Evolutionary conservation across 768 basidiomycete genomes (phyloP), one percentile per base, ranked within the genome.

Genomic region (Pisolithus albus): DNA sequence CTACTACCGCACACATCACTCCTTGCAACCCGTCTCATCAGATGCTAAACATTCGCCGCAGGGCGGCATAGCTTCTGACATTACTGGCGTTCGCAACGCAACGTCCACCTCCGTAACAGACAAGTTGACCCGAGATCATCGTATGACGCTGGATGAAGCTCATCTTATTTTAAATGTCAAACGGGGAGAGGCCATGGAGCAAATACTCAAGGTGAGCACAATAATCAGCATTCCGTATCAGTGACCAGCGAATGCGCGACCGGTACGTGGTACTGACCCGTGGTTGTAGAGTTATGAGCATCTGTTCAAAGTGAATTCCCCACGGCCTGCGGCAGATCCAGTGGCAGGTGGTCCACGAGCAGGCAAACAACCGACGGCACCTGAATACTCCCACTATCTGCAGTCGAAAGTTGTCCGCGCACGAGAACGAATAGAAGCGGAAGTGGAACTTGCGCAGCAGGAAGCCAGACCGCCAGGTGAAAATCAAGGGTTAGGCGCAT

Each of bases 371-470:
- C 64, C 70, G 5, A 58, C 70, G 21, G 72, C 67, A 24, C 75
- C 75, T 19, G 60, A 70, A 36, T 76, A 92, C 64, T 93, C 92
- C 34, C 90, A 93, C 69, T 98, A 98, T 69, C 76, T 98, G 11
- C 94, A 95, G 65, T 94, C 92, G 30, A 99, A 99, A 71, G 91
- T 99, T n/a, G 81, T 91, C 42, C 83, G 96, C 39, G 95, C 96
- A 18, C 80, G 84, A 50, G 93, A 97, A 71, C 83, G 96, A 71
- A 84, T 98, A 78, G 88, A 96, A 65, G 94, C 94, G 0, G 95
- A 99, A 75, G 52, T 66, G 60, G 68, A 66, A 54, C 53, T 65
- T 32, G 57, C 56, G 45, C 58, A 57, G 18, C 64, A 70, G 51
- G 61, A 64, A 16, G 56, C 6, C 5, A 44, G 50, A n/a, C 39